Conservation (phyloP, 2,329 filamentous ascomycete species). For the Cladosporium sp. region DNA sequence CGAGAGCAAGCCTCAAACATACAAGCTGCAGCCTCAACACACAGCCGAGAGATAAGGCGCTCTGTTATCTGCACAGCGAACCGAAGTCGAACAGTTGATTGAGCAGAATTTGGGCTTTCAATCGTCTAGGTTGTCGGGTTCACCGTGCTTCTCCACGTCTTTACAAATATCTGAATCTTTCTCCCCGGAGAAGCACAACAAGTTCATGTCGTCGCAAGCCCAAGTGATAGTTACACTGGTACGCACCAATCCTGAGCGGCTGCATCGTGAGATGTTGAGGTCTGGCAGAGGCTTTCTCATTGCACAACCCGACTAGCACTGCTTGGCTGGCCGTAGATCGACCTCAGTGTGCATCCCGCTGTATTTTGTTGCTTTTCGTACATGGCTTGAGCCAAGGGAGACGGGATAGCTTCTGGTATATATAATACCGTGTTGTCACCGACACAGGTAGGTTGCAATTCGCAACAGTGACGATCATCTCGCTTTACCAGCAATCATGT, state of each 20-base stretch:
- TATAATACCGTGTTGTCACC: neutral
- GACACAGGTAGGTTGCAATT: neutral
- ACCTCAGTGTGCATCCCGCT: neutral
- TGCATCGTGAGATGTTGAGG: neutral
- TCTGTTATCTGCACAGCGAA: constrained; percentile 1
- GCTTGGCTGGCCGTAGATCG: neutral
- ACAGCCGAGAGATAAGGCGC: constrained; percentile 10
- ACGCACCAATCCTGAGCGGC: constrained; percentile 2
- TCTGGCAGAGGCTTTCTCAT: neutral
- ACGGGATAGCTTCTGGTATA: neutral
- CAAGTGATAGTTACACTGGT: constrained; percentile 8
- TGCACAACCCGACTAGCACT: neutral
- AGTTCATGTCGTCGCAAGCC: neutral
- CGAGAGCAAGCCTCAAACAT: constrained; percentile 3
- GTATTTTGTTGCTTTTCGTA: neutral
- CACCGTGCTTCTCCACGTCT: neutral
- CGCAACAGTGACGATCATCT: neutral
- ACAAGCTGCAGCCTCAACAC: neutral
- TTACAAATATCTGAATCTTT: constrained; percentile 3
- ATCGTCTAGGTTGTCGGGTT: no score
- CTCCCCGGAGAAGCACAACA: constrained; percentile 12
- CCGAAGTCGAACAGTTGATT: neutral
- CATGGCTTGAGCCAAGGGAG: neutral
- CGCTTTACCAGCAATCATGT: constrained; percentile 2
- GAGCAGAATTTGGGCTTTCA: no score